Percentiles rank a stretch among this genome's conserved stretches.
These are phyloP conservation scores for Kodamaea restingae DNA, from an alignment of 805 yeast genomes.

Conservation along the genomic window DNA sequence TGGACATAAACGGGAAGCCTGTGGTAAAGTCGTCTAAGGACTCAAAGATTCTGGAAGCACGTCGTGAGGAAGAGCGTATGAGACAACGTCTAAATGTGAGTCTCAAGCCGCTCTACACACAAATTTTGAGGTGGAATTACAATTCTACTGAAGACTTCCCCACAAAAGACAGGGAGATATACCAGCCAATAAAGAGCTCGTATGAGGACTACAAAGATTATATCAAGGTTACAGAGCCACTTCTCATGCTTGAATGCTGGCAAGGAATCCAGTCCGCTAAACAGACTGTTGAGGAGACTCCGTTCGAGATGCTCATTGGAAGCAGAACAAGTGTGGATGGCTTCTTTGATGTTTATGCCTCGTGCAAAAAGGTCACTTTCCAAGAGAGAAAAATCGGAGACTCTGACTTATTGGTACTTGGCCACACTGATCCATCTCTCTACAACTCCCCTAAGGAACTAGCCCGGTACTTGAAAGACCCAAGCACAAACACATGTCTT, in stretches of 20 bases:
- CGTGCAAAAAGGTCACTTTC: slow-evolving; percentile 52
- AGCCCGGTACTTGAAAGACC: slow-evolving; percentile 26
- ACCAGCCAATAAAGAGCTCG: slow-evolving; percentile 47
- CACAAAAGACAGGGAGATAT: slow-evolving; percentile 40
- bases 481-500: slow-evolving; percentile 51
- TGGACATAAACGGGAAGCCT: slow-evolving; percentile 44
- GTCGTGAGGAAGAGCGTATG: slow-evolving; percentile 70
- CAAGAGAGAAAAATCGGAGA: slow-evolving; percentile 60
- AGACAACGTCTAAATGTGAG: slow-evolving; percentile 74
- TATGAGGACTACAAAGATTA: slow-evolving; percentile 66
- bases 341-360: slow-evolving; percentile 81
- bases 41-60: slow-evolving; percentile 29
- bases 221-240: slow-evolving; percentile 66
- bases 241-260: slow-evolving; percentile 89
- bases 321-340: slow-evolving; percentile 80
- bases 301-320: slow-evolving; percentile 69
- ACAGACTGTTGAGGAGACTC: slow-evolving; percentile 53
- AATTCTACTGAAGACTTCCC: slow-evolving; percentile 55
- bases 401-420: slow-evolving; percentile 65
- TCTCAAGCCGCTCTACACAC: slow-evolving; percentile 66
- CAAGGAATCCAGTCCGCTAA: slow-evolving; percentile 77
- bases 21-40: slow-evolving; percentile 16
- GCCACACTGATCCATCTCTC: slow-evolving; percentile 28
- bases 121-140: slow-evolving; percentile 75
- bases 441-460: slow-evolving; percentile 19